Evolutionary conservation across 2,329 filamentous ascomycete genomes (phyloP), one percentile per base, ranked within the genome.

Genomic region (Phialophora chinensis): DNA sequence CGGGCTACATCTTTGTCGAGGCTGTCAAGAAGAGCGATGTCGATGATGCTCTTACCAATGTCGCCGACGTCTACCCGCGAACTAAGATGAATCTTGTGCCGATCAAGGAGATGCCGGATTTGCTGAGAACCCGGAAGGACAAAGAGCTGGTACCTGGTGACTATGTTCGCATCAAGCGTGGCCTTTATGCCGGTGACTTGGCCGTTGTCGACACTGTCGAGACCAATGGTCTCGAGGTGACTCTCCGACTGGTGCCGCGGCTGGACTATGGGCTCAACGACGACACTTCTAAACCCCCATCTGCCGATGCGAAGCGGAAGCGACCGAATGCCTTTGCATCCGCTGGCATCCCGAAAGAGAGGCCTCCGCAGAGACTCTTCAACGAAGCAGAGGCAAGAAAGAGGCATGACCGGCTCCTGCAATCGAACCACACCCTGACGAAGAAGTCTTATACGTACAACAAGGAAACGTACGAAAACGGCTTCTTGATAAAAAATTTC

Each of bases 61-160:
- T 99, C 74, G 87, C 92, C 68, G 93, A 97, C 75, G 91, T 96
- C 44, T 99, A 97, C 77, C 91, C 94, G 62, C 88, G 92, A 64
- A 90, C 88, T 31, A 95, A 93, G 79, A 90, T 95, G 81, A 87
- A 93, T 53, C 83, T 98, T 60, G 92, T 99, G 50, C 92, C 95
- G 57, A 93, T 98, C 74, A 96, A 96, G 78, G 95, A 99, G 79
- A 97, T 97, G 89, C 94, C 95, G 1, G 95, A 98, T 79, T 86
- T 99, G n/a, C 84, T 99, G 20, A 88, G 93, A 60, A 92, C 96
- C 31, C 89, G 88, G 67, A 97, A 97, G 81, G 94, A 91, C 2
- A 91, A 93, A 56, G 88, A 89, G 29, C 83, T 99, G 38, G 88
- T 95, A 73, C 91, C 90, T 10, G 94, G 94, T 70, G 92, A 92